These are phyloP conservation scores for Pouteria glomerata DNA, from an alignment of 148 eudicot species.

Conservation along the genomic window DNA sequence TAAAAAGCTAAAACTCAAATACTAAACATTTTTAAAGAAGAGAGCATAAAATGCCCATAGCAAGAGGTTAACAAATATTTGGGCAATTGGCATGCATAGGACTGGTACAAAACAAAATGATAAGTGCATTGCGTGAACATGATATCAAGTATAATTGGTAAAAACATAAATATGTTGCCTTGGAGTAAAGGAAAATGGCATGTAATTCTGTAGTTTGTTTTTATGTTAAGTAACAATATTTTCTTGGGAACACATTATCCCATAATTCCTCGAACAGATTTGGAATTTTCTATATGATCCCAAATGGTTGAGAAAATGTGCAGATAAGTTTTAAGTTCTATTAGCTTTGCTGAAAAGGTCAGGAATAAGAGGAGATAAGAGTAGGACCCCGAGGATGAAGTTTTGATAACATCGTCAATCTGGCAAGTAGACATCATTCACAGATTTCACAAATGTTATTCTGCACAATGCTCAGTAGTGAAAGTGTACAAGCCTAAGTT, in stretches of 20 bases:
- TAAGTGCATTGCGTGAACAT: background rate
- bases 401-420: background rate
- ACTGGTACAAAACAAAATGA: background rate
- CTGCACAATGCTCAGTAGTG: background rate
- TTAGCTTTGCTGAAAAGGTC: background rate
- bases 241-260: background rate
- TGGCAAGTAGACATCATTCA: background rate
- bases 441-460: background rate
- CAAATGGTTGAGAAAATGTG: background rate
- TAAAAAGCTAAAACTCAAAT: background rate
- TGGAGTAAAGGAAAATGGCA: background rate
- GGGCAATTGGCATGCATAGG: background rate
- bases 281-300: background rate
- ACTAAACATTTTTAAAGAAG: background rate
- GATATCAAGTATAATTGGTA: background rate
- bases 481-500: background rate
- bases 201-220: background rate
- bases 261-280: background rate
- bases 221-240: background rate
- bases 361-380: background rate
- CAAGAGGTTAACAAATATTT: background rate
- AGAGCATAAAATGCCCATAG: background rate
- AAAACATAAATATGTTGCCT: background rate
- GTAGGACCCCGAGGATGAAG: background rate
- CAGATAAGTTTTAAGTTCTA: background rate